These are phyloP conservation scores for Colletotrichum plurivorum DNA, from an alignment of 2,329 filamentous ascomycete species.

Conservation along the genomic window DNA sequence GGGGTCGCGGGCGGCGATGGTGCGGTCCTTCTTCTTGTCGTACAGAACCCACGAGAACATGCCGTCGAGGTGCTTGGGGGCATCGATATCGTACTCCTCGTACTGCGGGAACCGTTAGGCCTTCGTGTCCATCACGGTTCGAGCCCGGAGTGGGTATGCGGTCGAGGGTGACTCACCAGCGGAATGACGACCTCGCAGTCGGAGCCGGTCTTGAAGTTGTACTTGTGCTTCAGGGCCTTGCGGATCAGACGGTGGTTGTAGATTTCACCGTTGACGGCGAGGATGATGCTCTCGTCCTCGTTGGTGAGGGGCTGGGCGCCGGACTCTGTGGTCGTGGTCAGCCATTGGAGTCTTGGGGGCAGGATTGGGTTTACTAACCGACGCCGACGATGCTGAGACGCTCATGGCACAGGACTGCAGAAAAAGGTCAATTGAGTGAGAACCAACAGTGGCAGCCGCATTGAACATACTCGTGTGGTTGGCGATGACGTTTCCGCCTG, in stretches of 20 bases:
- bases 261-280: conserved; percentile 99
- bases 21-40: conserved; percentile 93
- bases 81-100: conserved; percentile 90
- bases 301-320: conserved; percentile 97
- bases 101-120: conserved; percentile 70
- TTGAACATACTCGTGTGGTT: conserved; percentile 87
- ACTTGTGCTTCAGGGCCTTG: conserved; percentile 85
- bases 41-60: conserved; percentile 99
- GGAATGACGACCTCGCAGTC: conserved; percentile 99
- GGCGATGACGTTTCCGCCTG: conserved; percentile 88
- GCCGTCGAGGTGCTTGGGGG: conserved; percentile 93
- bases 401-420: conserved; percentile 92
- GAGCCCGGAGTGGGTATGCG: neutral
- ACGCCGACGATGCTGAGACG: conserved; percentile 98
- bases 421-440: conserved; percentile 46
- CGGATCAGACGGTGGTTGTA: conserved; percentile 98
- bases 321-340: conserved; percentile 73
- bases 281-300: conserved; percentile 86
- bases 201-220: conserved; percentile 98
- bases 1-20: conserved; percentile 93
- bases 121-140: conserved; percentile 3
- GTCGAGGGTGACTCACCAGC: conserved; percentile 72
- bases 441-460: neutral
- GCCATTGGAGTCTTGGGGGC: conserved; percentile 14
- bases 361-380: conserved; percentile 70